phyloP scores from a whole-genome alignment of 2,329 filamentous ascomycete genomes.

The Parafenestella ontariensis region DNA sequence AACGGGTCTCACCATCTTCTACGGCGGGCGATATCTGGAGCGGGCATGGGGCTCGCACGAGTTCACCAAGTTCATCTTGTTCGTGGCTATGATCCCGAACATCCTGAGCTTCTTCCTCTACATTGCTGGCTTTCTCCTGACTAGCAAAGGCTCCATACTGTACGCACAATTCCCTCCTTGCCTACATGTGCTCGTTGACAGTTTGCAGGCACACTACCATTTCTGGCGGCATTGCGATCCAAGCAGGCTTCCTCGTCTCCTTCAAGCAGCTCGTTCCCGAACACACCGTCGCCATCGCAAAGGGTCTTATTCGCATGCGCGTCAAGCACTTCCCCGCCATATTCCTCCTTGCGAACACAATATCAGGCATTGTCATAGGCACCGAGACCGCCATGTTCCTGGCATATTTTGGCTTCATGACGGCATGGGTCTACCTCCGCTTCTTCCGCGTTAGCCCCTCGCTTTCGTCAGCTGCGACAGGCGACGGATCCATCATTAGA shows the following conservation, averaged over 20 bases:
- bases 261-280: slow-evolving; percentile 98
- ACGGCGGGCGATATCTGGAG: slow-evolving; percentile 94
- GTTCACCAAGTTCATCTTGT: slow-evolving; percentile 86
- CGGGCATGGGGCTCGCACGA: slow-evolving; percentile 92
- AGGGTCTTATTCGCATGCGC: slow-evolving; percentile 85
- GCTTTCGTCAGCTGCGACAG: slow-evolving; percentile 61
- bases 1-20: slow-evolving; percentile 80
- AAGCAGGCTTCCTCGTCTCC: slow-evolving; percentile 92
- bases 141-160: slow-evolving; percentile 72
- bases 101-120: slow-evolving; percentile 75
- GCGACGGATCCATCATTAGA: slow-evolving; percentile 65
- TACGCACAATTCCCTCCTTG: slow-evolving; percentile 55
- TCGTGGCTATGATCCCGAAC: slow-evolving; percentile 83
- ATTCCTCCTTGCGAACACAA: slow-evolving; percentile 74
- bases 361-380: slow-evolving; percentile 69
- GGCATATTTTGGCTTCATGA: slow-evolving; percentile 80
- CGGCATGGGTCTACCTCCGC: slow-evolving; percentile 93
- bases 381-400: slow-evolving; percentile 82
- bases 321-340: slow-evolving; percentile 82
- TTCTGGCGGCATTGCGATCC: slow-evolving; percentile 85
- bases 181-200: slow-evolving; percentile 18
- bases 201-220: slow-evolving; percentile 74
- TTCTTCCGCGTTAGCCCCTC: slow-evolving; percentile 84
- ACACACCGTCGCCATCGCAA: slow-evolving; percentile 94
- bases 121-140: slow-evolving; percentile 75